A percentile compares a stretch with the other conserved stretches of the same genome.
Evolutionary conservation across 2,329 filamentous ascomycete species (phyloP).

Genomic region (Westerdykella ornata): DNA sequence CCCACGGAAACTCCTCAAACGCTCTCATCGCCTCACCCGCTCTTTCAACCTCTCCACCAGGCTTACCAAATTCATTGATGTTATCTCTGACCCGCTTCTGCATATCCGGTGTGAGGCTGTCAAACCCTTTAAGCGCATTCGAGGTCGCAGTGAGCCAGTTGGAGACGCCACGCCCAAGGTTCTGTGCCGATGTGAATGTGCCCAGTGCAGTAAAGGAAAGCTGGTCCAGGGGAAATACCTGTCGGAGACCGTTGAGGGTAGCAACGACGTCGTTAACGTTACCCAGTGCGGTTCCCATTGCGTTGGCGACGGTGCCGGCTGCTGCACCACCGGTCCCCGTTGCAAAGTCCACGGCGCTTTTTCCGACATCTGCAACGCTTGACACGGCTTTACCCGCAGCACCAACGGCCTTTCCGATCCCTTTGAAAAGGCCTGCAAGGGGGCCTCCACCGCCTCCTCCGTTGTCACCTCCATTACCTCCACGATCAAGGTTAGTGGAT

Average conservation of each 20-base stretch:
- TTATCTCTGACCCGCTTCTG: constrained; percentile 6
- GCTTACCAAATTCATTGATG: constrained; percentile 3
- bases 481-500: constrained; percentile 3
- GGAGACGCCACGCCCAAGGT: constrained; percentile 7
- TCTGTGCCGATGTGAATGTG: constrained; percentile 4
- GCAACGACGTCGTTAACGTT: constrained; percentile 5
- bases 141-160: constrained; percentile 11
- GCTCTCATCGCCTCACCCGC: constrained; percentile 6
- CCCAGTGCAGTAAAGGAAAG: constrained; percentile 4
- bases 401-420: constrained; percentile 2
- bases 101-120: constrained; percentile 3
- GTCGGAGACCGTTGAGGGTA: constrained; percentile 13
- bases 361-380: constrained; percentile 1
- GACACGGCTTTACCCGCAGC: constrained; percentile 4
- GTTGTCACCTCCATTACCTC: background rate
- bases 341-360: constrained; percentile 5
- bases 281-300: constrained; percentile 5
- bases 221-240: constrained; percentile 5
- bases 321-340: constrained; percentile 2
- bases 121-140: constrained; percentile 7
- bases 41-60: constrained; percentile 5
- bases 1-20: constrained; percentile 13
- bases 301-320: constrained; percentile 1
- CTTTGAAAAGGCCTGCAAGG: constrained; percentile 5
- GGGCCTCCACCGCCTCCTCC: background rate